These are phyloP conservation scores for Ramaria sp. DNA, from an alignment of 768 basidiomycete species.

Conservation along the genomic window DNA sequence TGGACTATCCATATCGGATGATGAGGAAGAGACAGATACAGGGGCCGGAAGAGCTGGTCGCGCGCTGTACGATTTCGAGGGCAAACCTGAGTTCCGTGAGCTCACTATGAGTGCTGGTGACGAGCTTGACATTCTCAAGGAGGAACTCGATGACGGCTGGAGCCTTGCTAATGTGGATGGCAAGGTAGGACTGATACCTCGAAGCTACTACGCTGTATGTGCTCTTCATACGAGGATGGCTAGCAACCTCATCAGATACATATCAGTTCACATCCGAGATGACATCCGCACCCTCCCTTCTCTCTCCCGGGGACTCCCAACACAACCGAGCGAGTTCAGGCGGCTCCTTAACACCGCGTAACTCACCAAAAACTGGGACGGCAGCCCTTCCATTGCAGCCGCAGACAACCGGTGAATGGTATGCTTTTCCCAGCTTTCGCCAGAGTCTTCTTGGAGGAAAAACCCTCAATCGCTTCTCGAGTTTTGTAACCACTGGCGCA, in stretches of 20 bases:
- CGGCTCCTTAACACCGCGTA: constrained; percentile 40
- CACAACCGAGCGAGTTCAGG: constrained; percentile 28
- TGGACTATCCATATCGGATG: constrained; percentile 40
- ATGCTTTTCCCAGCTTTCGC: constrained; percentile 45
- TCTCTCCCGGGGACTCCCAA: constrained; percentile 26
- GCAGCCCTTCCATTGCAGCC: constrained; percentile 37
- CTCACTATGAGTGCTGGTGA: constrained; percentile 61
- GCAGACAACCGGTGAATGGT: constrained; percentile 68
- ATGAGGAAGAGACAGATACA: constrained; percentile 27
- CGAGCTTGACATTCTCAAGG: constrained; percentile 57
- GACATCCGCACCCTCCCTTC: neutral
- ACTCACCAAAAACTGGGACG: constrained; percentile 14
- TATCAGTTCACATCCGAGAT: constrained; percentile 59
- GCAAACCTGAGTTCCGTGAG: constrained; percentile 66
- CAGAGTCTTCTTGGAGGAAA: constrained; percentile 62
- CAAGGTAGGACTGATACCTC: constrained; percentile 59
- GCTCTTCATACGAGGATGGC: neutral
- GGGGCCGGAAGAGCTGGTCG: constrained; percentile 43
- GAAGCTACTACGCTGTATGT: constrained; percentile 62
- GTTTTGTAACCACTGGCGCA: constrained; percentile 77
- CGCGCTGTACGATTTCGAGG: constrained; percentile 65
- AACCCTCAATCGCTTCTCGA: constrained; percentile 75
- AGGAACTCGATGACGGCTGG: constrained; percentile 71
- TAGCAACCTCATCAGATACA: neutral
- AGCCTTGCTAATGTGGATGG: constrained; percentile 55